Evolutionary conservation across 2,329 filamentous ascomycete genomes (phyloP), one percentile per base, ranked within the genome.

Genomic region (Achaetomium macrosporum): DNA sequence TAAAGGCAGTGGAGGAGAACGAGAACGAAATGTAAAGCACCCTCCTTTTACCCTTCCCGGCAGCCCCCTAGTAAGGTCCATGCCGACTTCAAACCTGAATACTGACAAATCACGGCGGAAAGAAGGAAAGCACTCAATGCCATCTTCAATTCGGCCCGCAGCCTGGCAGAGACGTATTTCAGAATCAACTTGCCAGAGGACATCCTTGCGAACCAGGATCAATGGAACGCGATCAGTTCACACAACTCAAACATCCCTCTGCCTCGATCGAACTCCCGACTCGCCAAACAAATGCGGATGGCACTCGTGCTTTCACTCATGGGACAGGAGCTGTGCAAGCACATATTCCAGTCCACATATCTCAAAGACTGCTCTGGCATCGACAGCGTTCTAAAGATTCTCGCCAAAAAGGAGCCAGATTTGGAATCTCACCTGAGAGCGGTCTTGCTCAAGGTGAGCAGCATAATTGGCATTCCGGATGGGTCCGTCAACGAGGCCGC

Each of bases 291-390:
- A 20, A 70, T 71, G 64, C 65, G 67, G 6, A 54, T 64, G 25
- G 64, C 61, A 15, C 53, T 65, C 7, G 58, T 65, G 8, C 56
- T 70, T 7, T 63, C 59, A 11, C 54, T 67, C 36, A 39, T 71
- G 3, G 57, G 61, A 1, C 47, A 57, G 9, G 59, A 68, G 37
- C 55, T 71, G 5, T 50, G 58, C 40, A 50, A 62, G 20, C 51
- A 65, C 35, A 61, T 71, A 31, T 69, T 71, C 53, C 65, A 69
- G 36, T 66, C 66, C 3, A 64, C 57, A 1, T 68, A 69, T 48
- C 46, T 69, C 3, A 39, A 37, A 7, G 25, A 57, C 7, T 35
- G 15, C 19, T 12, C 43, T 0, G 44, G 51, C 8, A 40, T 59
- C 2, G 42, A 50, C 11, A 15, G 20, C 0, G 1, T 58, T 2